Conservation (phyloP, 192 early-diverging fungal genomes). For the Coemansia sp. region DNA sequence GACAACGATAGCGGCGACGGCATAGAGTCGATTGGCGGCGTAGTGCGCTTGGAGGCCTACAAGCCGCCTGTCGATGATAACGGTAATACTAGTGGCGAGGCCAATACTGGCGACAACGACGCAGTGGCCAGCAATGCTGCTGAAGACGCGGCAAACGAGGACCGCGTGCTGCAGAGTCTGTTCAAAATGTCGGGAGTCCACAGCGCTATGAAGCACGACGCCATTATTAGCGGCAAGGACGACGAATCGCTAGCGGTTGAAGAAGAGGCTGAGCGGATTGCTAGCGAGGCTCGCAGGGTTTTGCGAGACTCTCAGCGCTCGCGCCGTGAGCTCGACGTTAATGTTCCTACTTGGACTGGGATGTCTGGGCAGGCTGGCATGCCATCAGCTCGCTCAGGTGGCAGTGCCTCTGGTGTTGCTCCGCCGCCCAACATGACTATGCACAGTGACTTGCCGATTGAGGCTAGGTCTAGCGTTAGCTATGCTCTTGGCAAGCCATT, state of each 20-base stretch:
- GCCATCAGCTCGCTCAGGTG: background rate
- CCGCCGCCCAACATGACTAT: conserved; percentile 38
- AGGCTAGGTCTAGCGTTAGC: background rate
- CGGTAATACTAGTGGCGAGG: background rate
- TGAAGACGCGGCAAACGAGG: conserved; percentile 53
- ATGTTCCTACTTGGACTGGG: conserved; percentile 91
- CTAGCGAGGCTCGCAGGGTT: conserved; percentile 72
- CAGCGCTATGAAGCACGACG: conserved; percentile 88
- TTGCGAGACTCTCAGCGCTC: conserved; percentile 70
- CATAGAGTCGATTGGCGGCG: conserved; percentile 24
- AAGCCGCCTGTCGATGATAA: conserved; percentile 8
- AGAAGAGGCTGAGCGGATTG: conserved; percentile 77
- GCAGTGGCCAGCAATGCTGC: background rate
- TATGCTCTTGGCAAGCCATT: conserved; percentile 27
- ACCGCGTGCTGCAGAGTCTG: conserved; percentile 73
- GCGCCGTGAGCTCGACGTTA: conserved; percentile 61
- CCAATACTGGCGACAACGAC: background rate
- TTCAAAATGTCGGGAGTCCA: conserved; percentile 85
- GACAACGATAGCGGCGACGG: conserved; percentile 5
- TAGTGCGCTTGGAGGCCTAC: conserved; percentile 32
- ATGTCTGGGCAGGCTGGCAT: conserved; percentile 60
- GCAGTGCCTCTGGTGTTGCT: conserved; percentile 14
- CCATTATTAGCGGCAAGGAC: conserved; percentile 70
- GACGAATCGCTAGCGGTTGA: conserved; percentile 68
- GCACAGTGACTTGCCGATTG: conserved; percentile 15